Evolutionary conservation across 768 basidiomycete species (phyloP), one percentile per base, ranked within the genome.

Genomic region (Melanogaster broomeanus): DNA sequence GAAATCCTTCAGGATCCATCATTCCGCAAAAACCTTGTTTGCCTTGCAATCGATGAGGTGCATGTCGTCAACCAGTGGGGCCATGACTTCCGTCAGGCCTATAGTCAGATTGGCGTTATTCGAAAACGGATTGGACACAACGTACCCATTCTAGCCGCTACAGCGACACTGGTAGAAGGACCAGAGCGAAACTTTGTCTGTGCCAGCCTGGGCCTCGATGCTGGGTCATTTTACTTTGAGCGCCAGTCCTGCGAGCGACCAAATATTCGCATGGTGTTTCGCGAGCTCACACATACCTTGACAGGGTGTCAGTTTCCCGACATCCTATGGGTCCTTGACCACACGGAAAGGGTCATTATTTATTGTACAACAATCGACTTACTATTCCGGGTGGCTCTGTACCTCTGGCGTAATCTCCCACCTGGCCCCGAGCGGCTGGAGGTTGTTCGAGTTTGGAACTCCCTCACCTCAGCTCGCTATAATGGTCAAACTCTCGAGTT

Each of bases 11-110:
- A 42, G 13, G 43, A 52, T 28, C 40, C 54, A 24, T 19, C 16
- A 1, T 69, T 68, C 47, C 47, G 35, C 15, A 45, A 45, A 7
- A 60, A 63, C 9, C 38, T 70, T 21, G 59, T 56, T 45, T 53
- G 44, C 5, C 56, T 65, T 40, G 66, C 59, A 7, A 55, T 71
- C 18, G 65, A 71, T 45, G 66, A 69, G 42, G 39, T 63, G n/a
- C 69, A 67, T 46, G 49, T 69, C 2, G 47, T 67, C 13, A 6
- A 48, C 30, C 41, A 42, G 13, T 67, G 65, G 66, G 67, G 65
- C 15, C 48, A 42, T 18, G 38, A 45, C 7, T 71, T 69, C 42
- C 60, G 61, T 2, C 38, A 55, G 11, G 52, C 61, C n/a, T 69
- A 67, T 44, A 24, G 22, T 15, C 61, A 69, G 42, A 60, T 66